These are phyloP conservation scores for Phialophora verrucosa DNA, from an alignment of 2,329 filamentous ascomycete genomes.

Conservation along the genomic window DNA sequence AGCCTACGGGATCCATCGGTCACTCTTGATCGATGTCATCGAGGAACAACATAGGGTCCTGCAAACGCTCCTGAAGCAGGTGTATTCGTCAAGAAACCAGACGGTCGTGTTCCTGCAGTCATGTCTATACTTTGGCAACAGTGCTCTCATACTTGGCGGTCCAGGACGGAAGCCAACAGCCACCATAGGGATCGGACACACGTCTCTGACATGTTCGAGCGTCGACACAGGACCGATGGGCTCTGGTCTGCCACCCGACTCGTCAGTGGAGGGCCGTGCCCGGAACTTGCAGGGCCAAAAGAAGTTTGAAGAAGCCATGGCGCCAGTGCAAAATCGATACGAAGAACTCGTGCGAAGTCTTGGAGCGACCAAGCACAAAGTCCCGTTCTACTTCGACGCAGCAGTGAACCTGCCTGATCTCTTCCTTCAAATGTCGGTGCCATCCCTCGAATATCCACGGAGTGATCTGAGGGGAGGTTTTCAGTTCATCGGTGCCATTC, in stretches of 20 bases:
- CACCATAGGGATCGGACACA: slow-evolving; percentile 5
- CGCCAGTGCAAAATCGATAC: not conserved
- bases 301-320: slow-evolving; percentile 7
- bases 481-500: slow-evolving; percentile 8
- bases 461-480: slow-evolving; percentile 1
- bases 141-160: not conserved
- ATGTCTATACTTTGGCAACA: slow-evolving; percentile 7
- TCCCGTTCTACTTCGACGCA: slow-evolving; percentile 8
- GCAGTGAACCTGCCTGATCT: slow-evolving; percentile 9
- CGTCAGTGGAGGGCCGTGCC: not conserved
- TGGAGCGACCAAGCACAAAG: not conserved
- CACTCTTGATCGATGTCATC: slow-evolving; percentile 6
- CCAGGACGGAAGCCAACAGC: slow-evolving; percentile 3
- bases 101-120: slow-evolving; percentile 5
- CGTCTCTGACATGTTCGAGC: slow-evolving; percentile 5
- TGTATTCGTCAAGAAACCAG: not conserved
- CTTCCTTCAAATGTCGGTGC: slow-evolving; percentile 3
- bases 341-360: not conserved
- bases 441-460: slow-evolving; percentile 7
- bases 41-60: slow-evolving; percentile 2
- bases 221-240: slow-evolving; percentile 1
- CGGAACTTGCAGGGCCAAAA: not conserved
- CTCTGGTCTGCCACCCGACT: slow-evolving; percentile 4
- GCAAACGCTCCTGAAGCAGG: not conserved
- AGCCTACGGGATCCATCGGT: slow-evolving; percentile 6